These are phyloP conservation scores for Leonotis leonurus DNA, from an alignment of 257 asterid species.

Conservation along the genomic window DNA sequence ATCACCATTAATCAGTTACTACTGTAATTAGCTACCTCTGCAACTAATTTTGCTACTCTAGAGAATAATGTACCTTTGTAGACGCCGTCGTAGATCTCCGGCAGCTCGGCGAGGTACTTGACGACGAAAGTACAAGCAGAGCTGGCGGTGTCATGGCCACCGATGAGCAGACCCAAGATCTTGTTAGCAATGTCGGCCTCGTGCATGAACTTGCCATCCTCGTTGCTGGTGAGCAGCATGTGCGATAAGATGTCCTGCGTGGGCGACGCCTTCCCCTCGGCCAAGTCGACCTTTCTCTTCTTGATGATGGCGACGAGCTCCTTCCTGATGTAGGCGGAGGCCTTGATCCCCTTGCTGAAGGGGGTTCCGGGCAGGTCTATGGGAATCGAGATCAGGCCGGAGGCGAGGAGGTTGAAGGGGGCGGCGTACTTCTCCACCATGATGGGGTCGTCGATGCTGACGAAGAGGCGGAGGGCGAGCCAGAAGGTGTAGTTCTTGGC, in stretches of 20 bases:
- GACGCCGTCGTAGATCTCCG: constrained; percentile 44
- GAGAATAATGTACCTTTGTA: constrained; percentile 40
- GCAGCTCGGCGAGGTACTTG: constrained; percentile 50
- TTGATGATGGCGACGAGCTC: constrained; percentile 21
- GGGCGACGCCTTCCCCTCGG: constrained; percentile 52
- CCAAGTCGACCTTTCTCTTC: constrained; percentile 31
- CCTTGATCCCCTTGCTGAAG: too few relatives aligned
- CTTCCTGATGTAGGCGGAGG: too few relatives aligned
- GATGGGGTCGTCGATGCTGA: constrained; percentile 42
- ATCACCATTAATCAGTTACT: too few relatives aligned
- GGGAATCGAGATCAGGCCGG: too few relatives aligned
- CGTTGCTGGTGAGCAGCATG: constrained; percentile 33
- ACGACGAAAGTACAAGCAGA: constrained; percentile 45
- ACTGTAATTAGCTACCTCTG: too few relatives aligned
- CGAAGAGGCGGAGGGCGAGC: constrained; percentile 37
- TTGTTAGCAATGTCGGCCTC: constrained; percentile 53
- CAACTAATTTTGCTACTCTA: too few relatives aligned
- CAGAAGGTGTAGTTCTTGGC: constrained; percentile 36
- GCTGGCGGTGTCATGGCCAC: constrained; percentile 51
- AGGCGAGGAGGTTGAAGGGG: too few relatives aligned
- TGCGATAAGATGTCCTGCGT: constrained; percentile 32
- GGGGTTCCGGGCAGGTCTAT: too few relatives aligned
- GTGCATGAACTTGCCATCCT: constrained; percentile 32
- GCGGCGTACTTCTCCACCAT: too few relatives aligned
- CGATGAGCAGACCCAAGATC: constrained; percentile 43